phyloP scores from a whole-genome alignment of 2,329 filamentous ascomycete species.

The Arthrobotrys sinensis region DNA sequence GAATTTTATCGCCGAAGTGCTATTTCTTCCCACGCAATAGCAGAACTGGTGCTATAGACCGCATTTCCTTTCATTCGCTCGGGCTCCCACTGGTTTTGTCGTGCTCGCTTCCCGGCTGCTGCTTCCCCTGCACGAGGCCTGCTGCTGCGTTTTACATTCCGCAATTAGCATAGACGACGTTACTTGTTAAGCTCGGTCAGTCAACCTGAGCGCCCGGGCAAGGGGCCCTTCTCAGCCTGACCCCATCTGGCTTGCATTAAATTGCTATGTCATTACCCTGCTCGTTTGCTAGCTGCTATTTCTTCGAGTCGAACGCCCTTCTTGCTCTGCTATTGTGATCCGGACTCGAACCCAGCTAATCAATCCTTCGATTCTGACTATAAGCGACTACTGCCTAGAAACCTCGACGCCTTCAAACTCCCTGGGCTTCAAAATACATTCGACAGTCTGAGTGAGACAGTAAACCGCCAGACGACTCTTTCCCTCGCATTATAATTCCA shows the following conservation, averaged over 20 bases:
- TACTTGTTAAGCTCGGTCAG: slow-evolving; percentile 55
- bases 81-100: slow-evolving; percentile 8
- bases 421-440: slow-evolving; percentile 19
- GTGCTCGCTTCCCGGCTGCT: slow-evolving; percentile 51
- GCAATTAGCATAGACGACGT: slow-evolving; percentile 60
- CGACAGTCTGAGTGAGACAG: slow-evolving; percentile 47
- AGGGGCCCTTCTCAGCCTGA: slow-evolving; percentile 49
- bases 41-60: slow-evolving; percentile 41
- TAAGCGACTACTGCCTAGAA: slow-evolving; percentile 54
- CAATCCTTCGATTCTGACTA: slow-evolving; percentile 56
- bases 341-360: slow-evolving; percentile 38
- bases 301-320: slow-evolving; percentile 32
- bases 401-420: slow-evolving; percentile 32
- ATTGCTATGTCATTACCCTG: slow-evolving; percentile 57
- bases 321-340: slow-evolving; percentile 30
- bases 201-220: slow-evolving; percentile 39
- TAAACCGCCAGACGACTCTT: slow-evolving; percentile 37
- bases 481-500: slow-evolving; percentile 33
- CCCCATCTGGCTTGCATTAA: slow-evolving; percentile 50
- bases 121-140: slow-evolving; percentile 59
- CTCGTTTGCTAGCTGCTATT: slow-evolving; percentile 35
- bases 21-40: slow-evolving; percentile 48
- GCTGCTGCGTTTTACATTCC: slow-evolving; percentile 60
- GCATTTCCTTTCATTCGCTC: slow-evolving; percentile 20
- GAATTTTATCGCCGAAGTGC: slow-evolving; percentile 59